A percentile compares a stretch with the other conserved stretches of the same genome.
Conservation (phyloP, 164 flowering plant species). For the Vitis rotundifolia region DNA sequence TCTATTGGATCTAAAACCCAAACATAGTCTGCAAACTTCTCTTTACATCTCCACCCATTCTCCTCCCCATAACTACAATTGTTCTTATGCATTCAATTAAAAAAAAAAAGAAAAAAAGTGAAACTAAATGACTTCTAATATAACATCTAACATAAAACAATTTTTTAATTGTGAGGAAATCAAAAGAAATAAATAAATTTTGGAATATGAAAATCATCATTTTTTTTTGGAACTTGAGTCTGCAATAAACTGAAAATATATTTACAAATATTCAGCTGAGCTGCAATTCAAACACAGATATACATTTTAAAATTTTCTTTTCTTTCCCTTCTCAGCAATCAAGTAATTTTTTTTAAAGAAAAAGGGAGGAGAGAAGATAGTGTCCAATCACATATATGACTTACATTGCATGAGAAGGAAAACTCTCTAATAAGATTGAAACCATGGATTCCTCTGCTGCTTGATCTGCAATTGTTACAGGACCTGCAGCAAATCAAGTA, state of each 20-base stretch:
- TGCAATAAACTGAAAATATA: too few species aligned
- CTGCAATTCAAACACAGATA: too few species aligned
- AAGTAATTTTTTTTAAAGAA: neutral
- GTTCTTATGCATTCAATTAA: neutral
- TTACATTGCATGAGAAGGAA: conserved; percentile 95
- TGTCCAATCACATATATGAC: conserved; percentile 14
- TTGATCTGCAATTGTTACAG: conserved; percentile 93
- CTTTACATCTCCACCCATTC: conserved; percentile 90
- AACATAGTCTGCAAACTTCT: conserved; percentile 75
- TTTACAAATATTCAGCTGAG: too few species aligned
- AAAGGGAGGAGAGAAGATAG: neutral
- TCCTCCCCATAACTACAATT: conserved; percentile 90
- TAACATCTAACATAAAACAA: neutral
- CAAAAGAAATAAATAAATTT: too few species aligned
- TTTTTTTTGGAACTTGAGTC: too few species aligned
- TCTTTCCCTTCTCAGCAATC: neutral
- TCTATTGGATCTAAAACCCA: conserved; percentile 99
- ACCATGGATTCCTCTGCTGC: conserved; percentile 93
- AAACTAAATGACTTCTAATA: neutral
- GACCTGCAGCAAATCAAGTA: conserved; percentile 51
- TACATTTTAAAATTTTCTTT: neutral
- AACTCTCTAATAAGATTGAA: conserved; percentile 59
- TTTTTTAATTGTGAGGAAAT: too few species aligned
- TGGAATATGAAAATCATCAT: too few species aligned
- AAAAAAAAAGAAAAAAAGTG: neutral